A percentile compares a stretch with the other conserved stretches of the same genome.
Conservation (phyloP, 345 rosid genomes). For the Citrus mangshanensis region DNA sequence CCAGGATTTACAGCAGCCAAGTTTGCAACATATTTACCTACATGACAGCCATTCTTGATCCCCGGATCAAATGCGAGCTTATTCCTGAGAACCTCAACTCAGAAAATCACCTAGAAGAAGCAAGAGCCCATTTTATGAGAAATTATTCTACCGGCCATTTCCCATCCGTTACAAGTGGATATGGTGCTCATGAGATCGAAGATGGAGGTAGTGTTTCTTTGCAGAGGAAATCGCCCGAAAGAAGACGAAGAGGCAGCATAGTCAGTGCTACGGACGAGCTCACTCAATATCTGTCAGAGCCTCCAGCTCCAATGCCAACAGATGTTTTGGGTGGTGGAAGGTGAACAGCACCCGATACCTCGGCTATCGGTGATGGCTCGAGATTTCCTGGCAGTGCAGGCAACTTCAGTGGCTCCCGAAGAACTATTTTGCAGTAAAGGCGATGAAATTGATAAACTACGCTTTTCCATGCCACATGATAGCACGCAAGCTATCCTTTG, state of each 20-base stretch:
- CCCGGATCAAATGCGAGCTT: slow-evolving; percentile 81
- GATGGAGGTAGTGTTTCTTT: slow-evolving; percentile 75
- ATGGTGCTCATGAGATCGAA: slow-evolving; percentile 67
- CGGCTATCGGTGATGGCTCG: slow-evolving; percentile 84
- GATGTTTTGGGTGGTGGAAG: slow-evolving; percentile 96
- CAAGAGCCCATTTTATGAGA: slow-evolving; percentile 67
- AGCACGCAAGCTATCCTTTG: slow-evolving; percentile 70
- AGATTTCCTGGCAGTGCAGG: slow-evolving; percentile 80
- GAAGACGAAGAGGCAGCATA: slow-evolving; percentile 80
- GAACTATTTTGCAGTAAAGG: slow-evolving; percentile 75
- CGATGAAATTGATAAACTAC: slow-evolving; percentile 67
- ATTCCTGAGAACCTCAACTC: slow-evolving; percentile 73
- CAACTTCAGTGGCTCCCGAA: slow-evolving; percentile 76
- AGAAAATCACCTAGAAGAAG: slow-evolving; percentile 78
- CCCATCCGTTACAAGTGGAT: slow-evolving; percentile 52
- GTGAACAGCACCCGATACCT: slow-evolving; percentile 75
- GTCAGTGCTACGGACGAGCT: slow-evolving; percentile 74
- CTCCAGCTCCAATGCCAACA: slow-evolving; percentile 78
- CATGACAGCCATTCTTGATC: slow-evolving; percentile 90
- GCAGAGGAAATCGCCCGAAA: slow-evolving; percentile 91
- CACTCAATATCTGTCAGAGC: slow-evolving; percentile 83
- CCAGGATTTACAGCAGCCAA: slow-evolving; percentile 64
- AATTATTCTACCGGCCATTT: slow-evolving; percentile 65
- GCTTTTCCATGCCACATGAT: slow-evolving; percentile 68
- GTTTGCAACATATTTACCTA: slow-evolving; percentile 75